Conservation (phyloP, 768 basidiomycete species). For the Arthromyces matolae region DNA sequence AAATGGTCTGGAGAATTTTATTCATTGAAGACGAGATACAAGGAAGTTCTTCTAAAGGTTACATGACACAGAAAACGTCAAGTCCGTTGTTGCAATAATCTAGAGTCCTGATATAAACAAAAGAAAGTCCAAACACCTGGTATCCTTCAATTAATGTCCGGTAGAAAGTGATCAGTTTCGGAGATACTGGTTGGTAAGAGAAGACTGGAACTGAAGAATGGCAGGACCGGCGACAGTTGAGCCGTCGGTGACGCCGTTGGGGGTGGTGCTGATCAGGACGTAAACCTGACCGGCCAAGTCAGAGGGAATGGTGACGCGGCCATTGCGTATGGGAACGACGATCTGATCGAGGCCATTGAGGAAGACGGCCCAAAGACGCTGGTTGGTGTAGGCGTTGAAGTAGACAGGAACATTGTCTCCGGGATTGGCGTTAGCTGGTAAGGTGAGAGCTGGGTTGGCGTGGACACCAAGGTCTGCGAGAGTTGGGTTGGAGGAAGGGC, state of each 20-base stretch:
- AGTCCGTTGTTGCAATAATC: too few species aligned
- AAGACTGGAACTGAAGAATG: slow-evolving; percentile 9
- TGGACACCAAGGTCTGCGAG: slow-evolving; percentile 39
- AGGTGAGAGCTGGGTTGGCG: slow-evolving; percentile 44
- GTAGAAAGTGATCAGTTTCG: slow-evolving; percentile 2
- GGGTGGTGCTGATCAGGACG: slow-evolving; percentile 7
- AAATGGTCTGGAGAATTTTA: background rate
- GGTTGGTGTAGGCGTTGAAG: background rate
- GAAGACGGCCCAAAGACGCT: slow-evolving; percentile 9
- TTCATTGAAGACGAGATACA: too few species aligned
- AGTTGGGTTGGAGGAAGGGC: slow-evolving; percentile 47
- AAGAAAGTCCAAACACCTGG: background rate
- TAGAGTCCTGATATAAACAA: background rate
- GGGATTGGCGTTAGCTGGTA: slow-evolving; percentile 15
- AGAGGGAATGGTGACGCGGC: slow-evolving; percentile 7
- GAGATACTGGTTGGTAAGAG: slow-evolving; percentile 3
- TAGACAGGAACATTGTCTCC: slow-evolving; percentile 7
- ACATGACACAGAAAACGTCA: too few species aligned
- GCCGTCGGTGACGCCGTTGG: slow-evolving; percentile 7
- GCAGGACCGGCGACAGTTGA: slow-evolving; percentile 14
- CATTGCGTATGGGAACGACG: slow-evolving; percentile 7
- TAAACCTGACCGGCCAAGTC: slow-evolving; percentile 12
- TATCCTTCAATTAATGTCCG: too few species aligned
- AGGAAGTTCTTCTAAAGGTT: too few species aligned
- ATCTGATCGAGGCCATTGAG: slow-evolving; percentile 8